A percentile compares a stretch with the other conserved stretches of the same genome.
phyloP scores from a whole-genome alignment of 768 basidiomycete genomes.

The Lactarius hengduanensis region DNA sequence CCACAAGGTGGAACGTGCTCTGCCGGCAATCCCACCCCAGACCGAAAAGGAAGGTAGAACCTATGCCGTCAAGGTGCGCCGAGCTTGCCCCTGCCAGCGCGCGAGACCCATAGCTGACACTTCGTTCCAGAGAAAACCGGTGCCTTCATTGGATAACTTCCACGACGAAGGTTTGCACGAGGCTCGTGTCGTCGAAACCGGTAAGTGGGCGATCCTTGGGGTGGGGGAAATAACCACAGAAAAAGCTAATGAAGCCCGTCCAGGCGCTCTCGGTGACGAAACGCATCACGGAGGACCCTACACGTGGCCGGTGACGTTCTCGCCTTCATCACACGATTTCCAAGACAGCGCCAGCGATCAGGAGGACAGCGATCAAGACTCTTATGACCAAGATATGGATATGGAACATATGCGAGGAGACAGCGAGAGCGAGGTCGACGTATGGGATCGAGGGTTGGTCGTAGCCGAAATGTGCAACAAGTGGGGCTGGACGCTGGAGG shows the following conservation, averaged over 20 bases:
- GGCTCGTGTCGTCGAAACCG: constrained; percentile 10
- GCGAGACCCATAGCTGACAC: background rate
- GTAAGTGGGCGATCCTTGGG: constrained; percentile 18
- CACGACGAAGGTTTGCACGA: constrained; percentile 13
- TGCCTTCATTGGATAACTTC: constrained; percentile 23
- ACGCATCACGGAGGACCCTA: constrained; percentile 11
- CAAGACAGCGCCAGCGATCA: constrained; percentile 24
- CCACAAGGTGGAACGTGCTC: constrained; percentile 17
- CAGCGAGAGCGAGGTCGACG: constrained; percentile 23
- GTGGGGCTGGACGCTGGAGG: constrained; percentile 28
- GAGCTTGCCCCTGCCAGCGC: background rate
- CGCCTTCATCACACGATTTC: constrained; percentile 22
- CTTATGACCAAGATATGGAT: constrained; percentile 25
- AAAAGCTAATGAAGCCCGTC: constrained; percentile 13
- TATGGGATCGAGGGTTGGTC: constrained; percentile 21
- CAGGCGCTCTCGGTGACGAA: constrained; percentile 18
- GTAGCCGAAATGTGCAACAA: constrained; percentile 26
- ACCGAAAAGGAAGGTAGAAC: constrained; percentile 12
- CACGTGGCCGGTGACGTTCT: constrained; percentile 23
- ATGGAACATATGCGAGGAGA: constrained; percentile 23
- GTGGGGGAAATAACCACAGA: constrained; percentile 4
- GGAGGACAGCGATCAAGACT: constrained; percentile 26
- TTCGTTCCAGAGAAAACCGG: constrained; percentile 23
- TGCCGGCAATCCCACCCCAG: constrained; percentile 18
- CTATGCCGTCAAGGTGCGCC: constrained; percentile 23